Percentiles rank a stretch among this genome's conserved stretches.
These are phyloP conservation scores for Blastobotrys elegans DNA, from an alignment of 1,139 yeast genomes.

Conservation along the genomic window DNA sequence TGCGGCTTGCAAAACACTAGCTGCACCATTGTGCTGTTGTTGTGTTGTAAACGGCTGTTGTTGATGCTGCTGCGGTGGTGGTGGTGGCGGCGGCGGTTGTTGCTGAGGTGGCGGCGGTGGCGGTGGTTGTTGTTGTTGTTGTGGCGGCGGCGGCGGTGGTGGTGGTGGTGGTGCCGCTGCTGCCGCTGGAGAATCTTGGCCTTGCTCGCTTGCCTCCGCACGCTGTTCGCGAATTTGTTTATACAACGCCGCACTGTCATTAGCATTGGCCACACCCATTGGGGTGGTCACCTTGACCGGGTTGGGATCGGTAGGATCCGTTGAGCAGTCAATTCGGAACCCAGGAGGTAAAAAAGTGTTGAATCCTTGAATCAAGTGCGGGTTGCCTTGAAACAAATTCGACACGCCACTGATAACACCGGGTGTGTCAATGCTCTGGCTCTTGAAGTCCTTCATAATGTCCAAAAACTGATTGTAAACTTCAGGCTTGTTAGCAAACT, in stretches of 20 bases:
- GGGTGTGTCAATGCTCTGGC: conserved; percentile 94
- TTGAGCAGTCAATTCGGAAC: conserved; percentile 85
- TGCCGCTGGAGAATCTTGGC: not conserved
- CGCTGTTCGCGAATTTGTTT: conserved; percentile 23
- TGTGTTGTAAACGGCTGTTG: conserved; percentile 11
- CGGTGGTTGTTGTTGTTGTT: not conserved
- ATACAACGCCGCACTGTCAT: conserved; percentile 34
- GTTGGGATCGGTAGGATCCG: conserved; percentile 84
- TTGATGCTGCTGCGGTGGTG: not conserved
- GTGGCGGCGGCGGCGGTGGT: not conserved
- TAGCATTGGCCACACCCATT: conserved; percentile 61
- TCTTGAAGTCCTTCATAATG: conserved; percentile 97
- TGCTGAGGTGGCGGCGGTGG: conserved; percentile 14
- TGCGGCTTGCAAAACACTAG: conserved; percentile 38
- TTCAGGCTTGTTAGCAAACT: conserved; percentile 87
- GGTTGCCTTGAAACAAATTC: conserved; percentile 84
- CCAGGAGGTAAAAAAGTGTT: conserved; percentile 98
- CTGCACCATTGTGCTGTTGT: conserved; percentile 31
- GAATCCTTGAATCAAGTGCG: conserved; percentile 89
- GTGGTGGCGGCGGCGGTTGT: conserved; percentile 1
- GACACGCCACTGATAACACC: conserved; percentile 97
- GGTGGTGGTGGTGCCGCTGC: conserved; percentile 8
- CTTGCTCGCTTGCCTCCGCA: conserved; percentile 10
- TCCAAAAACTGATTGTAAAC: conserved; percentile 94
- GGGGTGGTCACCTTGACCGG: conserved; percentile 96